These are phyloP conservation scores for Parastagonospora avenae DNA, from an alignment of 2,329 filamentous ascomycete species.

Conservation along the genomic window DNA sequence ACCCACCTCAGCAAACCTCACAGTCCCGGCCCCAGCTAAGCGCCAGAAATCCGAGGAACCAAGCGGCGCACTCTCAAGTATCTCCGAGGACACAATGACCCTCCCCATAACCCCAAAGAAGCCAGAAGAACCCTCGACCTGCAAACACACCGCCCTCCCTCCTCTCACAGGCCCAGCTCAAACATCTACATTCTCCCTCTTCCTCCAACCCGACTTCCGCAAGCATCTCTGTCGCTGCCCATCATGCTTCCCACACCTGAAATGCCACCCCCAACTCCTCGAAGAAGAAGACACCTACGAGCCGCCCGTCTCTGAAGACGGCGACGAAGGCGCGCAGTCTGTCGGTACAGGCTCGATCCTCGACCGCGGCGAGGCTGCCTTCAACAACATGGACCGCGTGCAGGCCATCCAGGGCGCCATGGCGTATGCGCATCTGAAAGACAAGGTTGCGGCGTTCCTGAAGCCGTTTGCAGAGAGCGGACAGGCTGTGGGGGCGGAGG, in stretches of 20 bases:
- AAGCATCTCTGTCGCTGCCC: constrained; percentile 80
- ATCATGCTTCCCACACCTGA: constrained; percentile 76
- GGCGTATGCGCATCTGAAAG: constrained; percentile 96
- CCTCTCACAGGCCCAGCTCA: constrained; percentile 57
- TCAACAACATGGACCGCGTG: constrained; percentile 91
- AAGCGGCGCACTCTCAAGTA: constrained; percentile 41
- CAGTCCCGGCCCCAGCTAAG: constrained; percentile 30
- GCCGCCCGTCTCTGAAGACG: constrained; percentile 73
- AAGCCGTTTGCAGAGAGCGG: constrained; percentile 93
- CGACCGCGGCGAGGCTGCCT: constrained; percentile 88
- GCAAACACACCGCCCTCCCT: constrained; percentile 68
- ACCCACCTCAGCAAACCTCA: constrained; percentile 14
- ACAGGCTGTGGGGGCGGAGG: constrained; percentile 85
- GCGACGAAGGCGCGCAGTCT: constrained; percentile 60
- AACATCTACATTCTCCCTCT: constrained; percentile 73
- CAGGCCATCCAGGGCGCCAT: constrained; percentile 93
- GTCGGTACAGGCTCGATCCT: constrained; percentile 80
- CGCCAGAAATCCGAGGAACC: constrained; percentile 45
- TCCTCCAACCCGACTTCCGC: constrained; percentile 80
- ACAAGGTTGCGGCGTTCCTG: constrained; percentile 93
- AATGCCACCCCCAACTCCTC: constrained; percentile 76
- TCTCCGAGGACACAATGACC: constrained; percentile 28
- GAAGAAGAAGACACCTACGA: constrained; percentile 96
- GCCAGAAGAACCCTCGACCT: constrained; percentile 42
- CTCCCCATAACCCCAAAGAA: constrained; percentile 38